Percentiles rank a stretch among this genome's conserved stretches.
Conservation (phyloP, 192 early-diverging fungal species). For the Podila verticillata region DNA sequence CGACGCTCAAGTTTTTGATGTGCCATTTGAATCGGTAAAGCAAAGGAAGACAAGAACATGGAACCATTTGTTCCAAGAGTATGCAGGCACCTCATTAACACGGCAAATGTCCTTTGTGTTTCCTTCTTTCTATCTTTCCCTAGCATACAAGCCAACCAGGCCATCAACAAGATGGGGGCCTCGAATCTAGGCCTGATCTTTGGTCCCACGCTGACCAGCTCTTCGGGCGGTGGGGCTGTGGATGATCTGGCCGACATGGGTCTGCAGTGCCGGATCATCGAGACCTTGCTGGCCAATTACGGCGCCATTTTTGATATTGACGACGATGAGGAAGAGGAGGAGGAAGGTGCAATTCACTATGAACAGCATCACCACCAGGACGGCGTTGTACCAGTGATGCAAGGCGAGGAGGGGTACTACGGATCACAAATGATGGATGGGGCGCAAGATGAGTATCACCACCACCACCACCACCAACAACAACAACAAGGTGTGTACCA, state of each 20-base stretch:
- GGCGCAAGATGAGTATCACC: too few species aligned
- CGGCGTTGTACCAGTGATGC: background rate
- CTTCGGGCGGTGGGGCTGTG: constrained; percentile 51
- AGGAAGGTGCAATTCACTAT: background rate
- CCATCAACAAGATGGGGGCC: constrained; percentile 87
- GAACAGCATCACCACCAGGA: background rate
- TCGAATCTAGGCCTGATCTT: constrained; percentile 92
- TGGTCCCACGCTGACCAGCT: constrained; percentile 83
- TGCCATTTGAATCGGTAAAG: constrained; percentile 82
- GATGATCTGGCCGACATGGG: constrained; percentile 67
- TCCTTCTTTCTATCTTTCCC: background rate
- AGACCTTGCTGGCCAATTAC: constrained; percentile 72
- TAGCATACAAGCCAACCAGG: constrained; percentile 81
- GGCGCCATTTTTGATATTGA: constrained; percentile 74
- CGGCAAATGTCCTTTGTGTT: background rate
- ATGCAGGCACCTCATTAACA: background rate
- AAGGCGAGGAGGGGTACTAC: background rate
- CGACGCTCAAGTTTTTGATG: constrained; percentile 83
- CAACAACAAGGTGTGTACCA: too few species aligned
- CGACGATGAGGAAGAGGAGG: constrained; percentile 49
- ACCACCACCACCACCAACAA: too few species aligned
- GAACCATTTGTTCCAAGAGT: background rate
- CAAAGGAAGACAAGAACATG: background rate
- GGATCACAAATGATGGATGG: background rate
- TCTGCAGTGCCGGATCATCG: constrained; percentile 69